Base-by-base conservation (phyloP, 768 basidiomycete species). In the Collybiopsis confluens region DNA sequence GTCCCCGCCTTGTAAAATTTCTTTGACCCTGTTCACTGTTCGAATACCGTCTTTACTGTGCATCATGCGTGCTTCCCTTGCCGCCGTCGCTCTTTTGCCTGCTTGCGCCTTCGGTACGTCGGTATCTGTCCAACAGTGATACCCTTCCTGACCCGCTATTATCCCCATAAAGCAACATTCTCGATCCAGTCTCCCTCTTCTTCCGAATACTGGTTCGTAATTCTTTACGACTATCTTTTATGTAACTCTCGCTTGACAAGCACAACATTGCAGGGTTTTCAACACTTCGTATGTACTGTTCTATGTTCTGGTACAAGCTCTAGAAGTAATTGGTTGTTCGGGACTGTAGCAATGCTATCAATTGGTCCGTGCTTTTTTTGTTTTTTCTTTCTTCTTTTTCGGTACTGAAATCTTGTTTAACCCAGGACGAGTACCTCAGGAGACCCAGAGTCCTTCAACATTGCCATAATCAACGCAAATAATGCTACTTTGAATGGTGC, bases 71-170 rank as follows among this genome's bases (percentile, higher is more conserved):
- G 47, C 35, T 35, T 48, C 47, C 26, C 20, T 48, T 35, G 47
- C 47, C 35, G 47, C 47, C 24, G 47, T 37, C 47, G 47, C 47
- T 48, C 47, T 48, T 48, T 48, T 48, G 20, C 47, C 47, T 36
- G 47, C 47, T 36, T 48, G 37, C 26, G 47, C 35, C 2, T 48
- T 37, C 10, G 47, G 47, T 48, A 21, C 18, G 47, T 35, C 20
- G 8, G n/a, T n/a, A 33, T 21, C 16, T 35, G 16, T 18, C 8
- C 20, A 36, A 36, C n/a, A n/a, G 20, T 20, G 15, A 8, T 16
- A 28, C 13, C 11, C 24, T 48, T n/a, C 2, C 8, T 18, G 35
- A 36, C 7, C 30, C 23, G 37, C 15, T 37, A 35, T 13, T 48
- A 36, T 15, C 23, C 23, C 35, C 47, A 35, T 38, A 35, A 37